Percentiles rank a stretch among this genome's conserved stretches.
Conservation (phyloP, 148 eudicot genomes). For the Fagopyrum tataricum region DNA sequence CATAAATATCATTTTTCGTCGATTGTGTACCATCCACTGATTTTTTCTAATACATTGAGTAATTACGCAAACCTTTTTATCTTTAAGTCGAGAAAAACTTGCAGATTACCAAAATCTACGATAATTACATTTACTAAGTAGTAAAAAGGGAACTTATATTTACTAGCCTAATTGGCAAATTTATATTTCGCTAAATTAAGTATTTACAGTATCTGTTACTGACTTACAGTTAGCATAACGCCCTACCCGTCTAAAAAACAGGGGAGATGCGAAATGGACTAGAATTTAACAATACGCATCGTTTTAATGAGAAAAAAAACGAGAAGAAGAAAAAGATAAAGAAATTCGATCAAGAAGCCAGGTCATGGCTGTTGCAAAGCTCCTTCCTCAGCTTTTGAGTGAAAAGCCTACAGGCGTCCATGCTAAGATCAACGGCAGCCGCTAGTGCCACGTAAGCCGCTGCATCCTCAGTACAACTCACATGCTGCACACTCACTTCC, state of each 20-base stretch:
- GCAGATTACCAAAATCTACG: too few relatives aligned
- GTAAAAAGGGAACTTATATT: neutral
- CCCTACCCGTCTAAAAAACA: conserved; percentile 11
- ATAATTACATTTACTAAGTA: neutral
- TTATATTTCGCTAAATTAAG: neutral
- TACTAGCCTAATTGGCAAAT: neutral
- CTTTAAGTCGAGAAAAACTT: too few relatives aligned
- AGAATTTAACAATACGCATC: neutral
- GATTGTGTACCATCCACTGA: neutral
- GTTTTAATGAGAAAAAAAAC: neutral
- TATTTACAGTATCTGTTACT: conserved; percentile 1
- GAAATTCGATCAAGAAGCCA: neutral
- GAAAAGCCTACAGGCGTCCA: conserved; percentile 58
- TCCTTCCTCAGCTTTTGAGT: conserved; percentile 44
- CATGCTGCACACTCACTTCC: conserved; percentile 57
- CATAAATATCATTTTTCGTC: neutral
- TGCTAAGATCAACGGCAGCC: conserved; percentile 53
- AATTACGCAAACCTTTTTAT: too few relatives aligned
- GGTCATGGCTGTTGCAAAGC: conserved; percentile 16
- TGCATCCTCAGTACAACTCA: conserved; percentile 23
- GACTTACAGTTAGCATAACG: neutral
- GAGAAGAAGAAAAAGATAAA: neutral
- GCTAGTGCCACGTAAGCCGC: conserved; percentile 50
- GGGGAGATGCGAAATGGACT: conserved; percentile 1
- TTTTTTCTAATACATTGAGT: too few relatives aligned